These are phyloP conservation scores for Eutrema japonicum DNA, from an alignment of 345 rosid genomes.

Conservation along the genomic window DNA sequence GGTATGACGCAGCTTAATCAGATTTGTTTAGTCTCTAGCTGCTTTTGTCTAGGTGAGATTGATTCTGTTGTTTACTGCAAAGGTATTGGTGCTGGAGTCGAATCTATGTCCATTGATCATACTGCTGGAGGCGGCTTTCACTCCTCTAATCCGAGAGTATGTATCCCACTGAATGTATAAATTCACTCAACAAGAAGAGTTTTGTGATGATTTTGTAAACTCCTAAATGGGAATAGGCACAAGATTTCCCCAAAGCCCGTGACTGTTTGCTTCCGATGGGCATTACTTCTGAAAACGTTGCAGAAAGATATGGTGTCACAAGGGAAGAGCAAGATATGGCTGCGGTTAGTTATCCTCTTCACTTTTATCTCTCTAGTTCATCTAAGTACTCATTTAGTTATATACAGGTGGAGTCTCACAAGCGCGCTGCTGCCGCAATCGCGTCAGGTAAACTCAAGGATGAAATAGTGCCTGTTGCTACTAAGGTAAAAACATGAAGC, in stretches of 20 bases:
- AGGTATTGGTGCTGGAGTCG: slow-evolving; percentile 96
- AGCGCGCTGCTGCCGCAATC: slow-evolving; percentile 88
- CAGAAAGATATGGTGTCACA: slow-evolving; percentile 75
- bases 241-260: slow-evolving; percentile 66
- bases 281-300: slow-evolving; percentile 94
- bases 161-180: slow-evolving; percentile 12
- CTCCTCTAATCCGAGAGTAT: slow-evolving; percentile 70
- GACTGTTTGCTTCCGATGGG: slow-evolving; percentile 99
- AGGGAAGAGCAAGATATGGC: slow-evolving; percentile 91
- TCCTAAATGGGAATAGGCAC: slow-evolving; percentile 48
- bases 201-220: neutral
- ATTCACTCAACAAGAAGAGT: neutral
- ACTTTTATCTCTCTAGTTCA: slow-evolving; percentile 16
- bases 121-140: slow-evolving; percentile 36
- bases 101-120: slow-evolving; percentile 70
- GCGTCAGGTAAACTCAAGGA: slow-evolving; percentile 89
- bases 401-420: slow-evolving; percentile 88
- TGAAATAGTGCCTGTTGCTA: slow-evolving; percentile 80
- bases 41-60: neutral
- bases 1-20: slow-evolving; percentile 46
- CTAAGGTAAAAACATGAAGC: slow-evolving; percentile 62
- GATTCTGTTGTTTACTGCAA: slow-evolving; percentile 32
- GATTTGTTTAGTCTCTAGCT: neutral
- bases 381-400: slow-evolving; percentile 18
- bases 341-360: slow-evolving; percentile 56